phyloP scores from a whole-genome alignment of 108 stramenopile species.

The Seminavis robusta region DNA sequence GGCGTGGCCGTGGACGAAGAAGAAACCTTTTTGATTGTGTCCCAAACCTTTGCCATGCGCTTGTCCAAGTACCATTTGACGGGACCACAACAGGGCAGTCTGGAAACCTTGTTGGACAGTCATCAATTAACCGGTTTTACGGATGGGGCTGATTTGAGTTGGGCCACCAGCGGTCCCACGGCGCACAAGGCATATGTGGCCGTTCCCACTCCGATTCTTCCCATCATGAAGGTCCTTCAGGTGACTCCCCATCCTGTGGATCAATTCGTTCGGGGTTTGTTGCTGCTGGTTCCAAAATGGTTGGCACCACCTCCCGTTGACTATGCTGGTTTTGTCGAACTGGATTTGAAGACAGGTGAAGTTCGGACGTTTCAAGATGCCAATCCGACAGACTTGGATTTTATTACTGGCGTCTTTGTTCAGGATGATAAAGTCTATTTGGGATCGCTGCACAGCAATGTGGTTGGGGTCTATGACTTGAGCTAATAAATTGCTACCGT shows the following conservation, averaged over 20 bases:
- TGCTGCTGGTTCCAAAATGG: constrained; percentile 49
- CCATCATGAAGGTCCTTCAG: constrained; percentile 9
- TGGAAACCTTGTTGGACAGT: constrained; percentile 3
- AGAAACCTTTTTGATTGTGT: constrained; percentile 47
- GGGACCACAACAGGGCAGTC: constrained; percentile 31
- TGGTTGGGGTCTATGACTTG: constrained; percentile 56
- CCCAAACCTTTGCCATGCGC: constrained; percentile 39
- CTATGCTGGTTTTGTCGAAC: constrained; percentile 48
- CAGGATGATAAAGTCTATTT: constrained; percentile 54
- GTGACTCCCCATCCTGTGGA: constrained; percentile 23
- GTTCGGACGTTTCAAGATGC: constrained; percentile 49
- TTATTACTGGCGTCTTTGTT: constrained; percentile 59
- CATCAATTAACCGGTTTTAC: constrained; percentile 35
- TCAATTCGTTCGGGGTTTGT: constrained; percentile 24
- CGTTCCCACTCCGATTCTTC: neutral
- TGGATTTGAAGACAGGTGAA: constrained; percentile 27
- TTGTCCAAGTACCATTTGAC: constrained; percentile 51
- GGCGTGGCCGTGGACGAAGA: constrained; percentile 56
- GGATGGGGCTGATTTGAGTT: constrained; percentile 62
- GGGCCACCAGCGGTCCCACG: constrained; percentile 4
- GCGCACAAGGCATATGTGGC: constrained; percentile 36
- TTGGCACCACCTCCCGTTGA: constrained; percentile 19
- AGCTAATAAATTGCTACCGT: too few relatives aligned
- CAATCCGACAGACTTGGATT: constrained; percentile 40
- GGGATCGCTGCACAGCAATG: constrained; percentile 58